Evolutionary conservation across 768 basidiomycete species (phyloP), one percentile per base, ranked within the genome.

Genomic region (Strobilomyces echinocephalus): DNA sequence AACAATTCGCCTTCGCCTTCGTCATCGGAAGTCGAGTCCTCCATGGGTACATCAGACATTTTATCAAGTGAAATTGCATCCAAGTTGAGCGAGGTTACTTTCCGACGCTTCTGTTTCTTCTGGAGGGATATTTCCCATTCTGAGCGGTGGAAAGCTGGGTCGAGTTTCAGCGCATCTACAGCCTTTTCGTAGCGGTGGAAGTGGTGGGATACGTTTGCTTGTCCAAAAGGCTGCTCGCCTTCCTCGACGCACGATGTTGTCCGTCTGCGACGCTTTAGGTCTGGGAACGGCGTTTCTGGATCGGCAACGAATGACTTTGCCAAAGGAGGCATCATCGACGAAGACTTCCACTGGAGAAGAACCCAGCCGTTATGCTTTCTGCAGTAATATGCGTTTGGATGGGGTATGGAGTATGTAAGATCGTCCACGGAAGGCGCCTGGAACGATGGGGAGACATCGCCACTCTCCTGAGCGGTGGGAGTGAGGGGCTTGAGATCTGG

Each of bases 351-450:
- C 36, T 73, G 75, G 15, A 91, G 73, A 36, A 92, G 77, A 33
- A 90, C 80, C 90, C 90, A 93, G 7, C 85, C 85, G 59, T 91
- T 88, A 52, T 91, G 87, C 64, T 82, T 84, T 21, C 82, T 80
- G 63, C 89, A 92, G 64, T 87, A 93, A 65, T 88, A 88, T 14
- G 87, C 88, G 59, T 88, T 81, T 5, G 90, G 84, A 64, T 93
- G 89, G 12, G 91, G 90, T 30, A 88, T 76, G 30, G 88, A 78
- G 15, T 77, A 79, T n/a, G 76, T 79, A 7, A 85, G 73, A 60
- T 90, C 87, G 34, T 82, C 80, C 53, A 77, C 73, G n/a, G 82
- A 74, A 1, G 85, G 85, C 10, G 73, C 64, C 8, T 54, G 56
- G 46, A 62, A 61, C 28, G 60, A 42, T n/a, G 55, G 49, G 4